Evolutionary conservation across 31 red algal species (phyloP).

Genomic region (Asparagopsis taxiformis): DNA sequence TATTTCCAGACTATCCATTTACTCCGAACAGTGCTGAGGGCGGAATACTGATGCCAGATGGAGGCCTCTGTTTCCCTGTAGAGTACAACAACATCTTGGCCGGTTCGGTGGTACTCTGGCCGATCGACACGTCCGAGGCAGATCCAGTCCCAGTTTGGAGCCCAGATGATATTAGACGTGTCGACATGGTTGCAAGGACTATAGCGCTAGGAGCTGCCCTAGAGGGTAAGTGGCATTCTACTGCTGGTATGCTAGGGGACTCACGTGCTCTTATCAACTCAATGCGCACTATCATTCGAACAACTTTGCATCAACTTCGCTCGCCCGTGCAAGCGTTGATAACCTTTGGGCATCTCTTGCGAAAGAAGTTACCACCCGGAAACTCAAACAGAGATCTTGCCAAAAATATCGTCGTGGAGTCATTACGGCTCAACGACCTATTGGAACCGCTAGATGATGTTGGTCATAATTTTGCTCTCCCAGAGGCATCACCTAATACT

Average conservation of each 20-base stretch:
- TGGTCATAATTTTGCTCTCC: constrained; percentile 21
- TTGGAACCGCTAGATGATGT: constrained; percentile 70
- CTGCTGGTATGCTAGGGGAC: constrained; percentile 6
- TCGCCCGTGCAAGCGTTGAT: constrained; percentile 74
- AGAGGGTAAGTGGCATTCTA: constrained; percentile 43
- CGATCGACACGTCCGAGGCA: background rate
- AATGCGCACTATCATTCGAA: constrained; percentile 55
- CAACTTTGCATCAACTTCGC: constrained; percentile 76
- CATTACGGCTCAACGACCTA: constrained; percentile 68
- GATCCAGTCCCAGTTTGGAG: constrained; percentile 14
- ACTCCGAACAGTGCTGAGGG: constrained; percentile 17
- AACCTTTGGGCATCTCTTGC: constrained; percentile 71
- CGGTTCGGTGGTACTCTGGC: constrained; percentile 57
- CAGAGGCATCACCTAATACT: background rate
- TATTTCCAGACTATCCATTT: constrained; percentile 89
- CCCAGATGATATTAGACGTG: constrained; percentile 12
- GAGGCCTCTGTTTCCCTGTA: constrained; percentile 72
- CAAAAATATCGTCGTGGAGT: constrained; percentile 63
- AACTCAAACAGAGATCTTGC: constrained; percentile 58
- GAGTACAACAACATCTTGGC: constrained; percentile 60
- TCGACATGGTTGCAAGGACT: constrained; percentile 47
- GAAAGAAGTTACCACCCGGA: constrained; percentile 61
- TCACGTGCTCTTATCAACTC: constrained; percentile 19
- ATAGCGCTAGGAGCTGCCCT: constrained; percentile 55
- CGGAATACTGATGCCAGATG: constrained; percentile 60